These are phyloP conservation scores for Nepenthes gracilis DNA, from an alignment of 148 eudicot species.

Conservation along the genomic window DNA sequence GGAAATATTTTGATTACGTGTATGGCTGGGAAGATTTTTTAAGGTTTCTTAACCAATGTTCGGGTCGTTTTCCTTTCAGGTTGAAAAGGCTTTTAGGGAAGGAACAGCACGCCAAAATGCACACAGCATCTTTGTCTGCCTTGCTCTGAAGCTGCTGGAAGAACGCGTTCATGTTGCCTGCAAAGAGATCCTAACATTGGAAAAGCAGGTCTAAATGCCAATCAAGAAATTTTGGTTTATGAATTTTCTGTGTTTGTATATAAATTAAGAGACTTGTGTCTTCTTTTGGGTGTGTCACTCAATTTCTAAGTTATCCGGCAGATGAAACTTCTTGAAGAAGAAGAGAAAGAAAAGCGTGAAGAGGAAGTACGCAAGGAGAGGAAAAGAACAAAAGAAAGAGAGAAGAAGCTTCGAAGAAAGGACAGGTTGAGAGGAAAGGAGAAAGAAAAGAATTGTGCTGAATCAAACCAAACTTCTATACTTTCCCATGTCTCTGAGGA, in stretches of 20 bases:
- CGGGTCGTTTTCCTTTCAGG: conserved; percentile 31
- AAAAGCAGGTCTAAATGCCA: conserved; percentile 60
- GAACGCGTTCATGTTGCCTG: conserved; percentile 93
- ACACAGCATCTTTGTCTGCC: conserved; percentile 95
- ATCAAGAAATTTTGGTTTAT: neutral
- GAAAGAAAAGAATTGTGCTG: conserved; percentile 44
- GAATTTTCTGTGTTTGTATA: no score
- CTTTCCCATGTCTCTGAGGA: conserved; percentile 25
- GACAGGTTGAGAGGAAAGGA: conserved; percentile 93
- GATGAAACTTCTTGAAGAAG: conserved; percentile 97
- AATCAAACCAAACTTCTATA: conserved; percentile 24
- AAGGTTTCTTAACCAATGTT: neutral
- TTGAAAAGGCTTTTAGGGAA: conserved; percentile 97
- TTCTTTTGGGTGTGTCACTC: conserved; percentile 8
- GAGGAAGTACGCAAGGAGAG: conserved; percentile 95
- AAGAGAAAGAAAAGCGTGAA: conserved; percentile 92
- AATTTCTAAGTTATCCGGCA: conserved; percentile 12
- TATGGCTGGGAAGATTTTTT: conserved; percentile 3
- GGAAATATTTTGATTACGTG: neutral
- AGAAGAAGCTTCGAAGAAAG: conserved; percentile 87
- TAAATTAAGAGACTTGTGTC: conserved; percentile 5
- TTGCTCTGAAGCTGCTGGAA: conserved; percentile 83
- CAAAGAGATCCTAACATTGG: conserved; percentile 86
- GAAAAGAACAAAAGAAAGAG: conserved; percentile 80
- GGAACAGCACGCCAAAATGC: conserved; percentile 98